Percentiles rank a stretch among this genome's conserved stretches.
phyloP scores from a whole-genome alignment of 306 rosid genomes.

The Citrullus colocynthis region DNA sequence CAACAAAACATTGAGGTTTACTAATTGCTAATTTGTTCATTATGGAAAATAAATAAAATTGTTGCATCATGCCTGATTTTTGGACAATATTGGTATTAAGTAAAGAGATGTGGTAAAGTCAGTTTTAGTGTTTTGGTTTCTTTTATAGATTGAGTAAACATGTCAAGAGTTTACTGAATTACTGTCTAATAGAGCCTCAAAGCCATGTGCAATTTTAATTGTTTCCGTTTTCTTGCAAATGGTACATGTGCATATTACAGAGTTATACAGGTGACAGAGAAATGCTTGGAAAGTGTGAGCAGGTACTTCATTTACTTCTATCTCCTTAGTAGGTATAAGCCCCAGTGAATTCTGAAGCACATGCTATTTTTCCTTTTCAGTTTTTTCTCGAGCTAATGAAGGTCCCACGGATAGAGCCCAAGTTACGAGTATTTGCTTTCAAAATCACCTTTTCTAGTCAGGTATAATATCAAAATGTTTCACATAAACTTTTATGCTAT shows the following conservation, averaged over 20 bases:
- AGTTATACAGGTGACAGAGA: constrained; percentile 70
- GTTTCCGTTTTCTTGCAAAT: not conserved
- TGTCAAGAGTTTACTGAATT: not conserved
- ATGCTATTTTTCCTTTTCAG: constrained; percentile 26
- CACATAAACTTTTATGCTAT: not conserved
- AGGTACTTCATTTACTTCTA: constrained; percentile 39
- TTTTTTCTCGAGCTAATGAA: constrained; percentile 92
- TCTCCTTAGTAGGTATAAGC: constrained; percentile 8
- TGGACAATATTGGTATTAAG: not conserved
- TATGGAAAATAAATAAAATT: not conserved
- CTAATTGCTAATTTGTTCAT: not conserved
- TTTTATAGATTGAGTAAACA: not conserved
- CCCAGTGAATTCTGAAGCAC: constrained; percentile 10
- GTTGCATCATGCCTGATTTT: not conserved
- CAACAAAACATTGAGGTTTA: not conserved
- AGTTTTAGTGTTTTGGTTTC: not conserved
- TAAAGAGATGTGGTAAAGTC: not conserved
- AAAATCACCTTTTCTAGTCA: constrained; percentile 78
- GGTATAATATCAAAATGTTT: constrained; percentile 25
- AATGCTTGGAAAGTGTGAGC: constrained; percentile 96
- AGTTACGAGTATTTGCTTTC: constrained; percentile 93
- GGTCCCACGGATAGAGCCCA: constrained; percentile 93
- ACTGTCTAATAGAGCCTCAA: not conserved
- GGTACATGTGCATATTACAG: constrained; percentile 21
- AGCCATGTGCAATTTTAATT: not conserved